Evolutionary conservation across 2,329 filamentous ascomycete genomes (phyloP), one percentile per base, ranked within the genome.

Genomic region (Alternaria tenuissima): DNA sequence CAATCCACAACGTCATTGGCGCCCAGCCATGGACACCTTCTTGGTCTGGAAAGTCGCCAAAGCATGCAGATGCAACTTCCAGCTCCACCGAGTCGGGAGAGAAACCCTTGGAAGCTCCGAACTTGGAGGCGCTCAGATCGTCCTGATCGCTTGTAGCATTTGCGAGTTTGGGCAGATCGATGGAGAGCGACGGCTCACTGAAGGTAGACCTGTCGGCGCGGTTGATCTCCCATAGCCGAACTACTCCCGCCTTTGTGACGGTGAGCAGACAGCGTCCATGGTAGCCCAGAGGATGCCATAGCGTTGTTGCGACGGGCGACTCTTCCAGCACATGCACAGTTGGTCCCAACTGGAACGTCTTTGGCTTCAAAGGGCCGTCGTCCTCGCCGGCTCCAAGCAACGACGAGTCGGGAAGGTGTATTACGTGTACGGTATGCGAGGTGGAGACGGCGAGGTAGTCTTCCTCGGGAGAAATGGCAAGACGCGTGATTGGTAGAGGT

Each of bases 1-100:
- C 93, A 52, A 98, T 83, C 92, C 94, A 99, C 11, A 99, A 84
- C 0, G 95, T 98, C 91, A 97, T 97, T 9, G 94, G 88, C 7
- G 93, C 91, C 95, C 95, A 99, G 2, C 86, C 86, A 70, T 87
- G 83, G 65, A 89, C 86, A 38, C 84, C 85, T 55, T 85, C 82
- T 56, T 78, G 72, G 32, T 77, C 81, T 9, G 85, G 86, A 52
- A 76, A 82, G 26, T 93, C 93, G 14, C 93, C 94, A 80, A 99
- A 99, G 75, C 89, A 92, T 52, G 94, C 93, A 2, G 94, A 90
- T 4, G 93, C 93, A 22, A 96, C 93, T 73, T 97, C 92, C 90
- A 99, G 96, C 75, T 98, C 94, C 60, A 96, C 89, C 2, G 87
- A 88, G 76, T 98, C 94, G 0, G 93, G 91, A 1, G 93, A 97